Base-by-base conservation (phyloP, 2,329 filamentous ascomycete genomes). In the Colletotrichum lupini region DNA sequence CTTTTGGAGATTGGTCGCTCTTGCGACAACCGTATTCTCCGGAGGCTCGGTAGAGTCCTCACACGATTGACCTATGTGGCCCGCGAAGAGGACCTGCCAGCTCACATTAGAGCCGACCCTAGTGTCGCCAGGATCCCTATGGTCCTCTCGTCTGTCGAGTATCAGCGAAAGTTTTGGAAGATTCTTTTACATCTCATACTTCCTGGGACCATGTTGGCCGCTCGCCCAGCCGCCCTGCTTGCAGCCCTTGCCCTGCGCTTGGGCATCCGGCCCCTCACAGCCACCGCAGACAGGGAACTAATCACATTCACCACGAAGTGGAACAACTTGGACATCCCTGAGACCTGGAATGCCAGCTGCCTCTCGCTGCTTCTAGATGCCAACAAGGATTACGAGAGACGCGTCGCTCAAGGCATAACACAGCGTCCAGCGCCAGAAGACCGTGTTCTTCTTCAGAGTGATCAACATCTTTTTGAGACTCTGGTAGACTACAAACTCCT, bases 1-100 rank as follows among this genome's bases (percentile, higher is more conserved):
- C 81, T 89, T 12, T 80, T 89, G 1, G 87, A 89, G 68, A 87
- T 89, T 71, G 85, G 85, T 8, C 81, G 87, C 14, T 88, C 86
- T 0, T 89, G 87, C 76, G 83, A 89, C 63, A 80, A 83, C 62
- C 80, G 79, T 3, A 85, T 88, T 61, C 81, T 89, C 1, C 83
- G 83, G 14, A 83, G 87, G 0, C 80, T 89, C 1, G 85, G 87
- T 8, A 82, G 81, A 35, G 82, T 87, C 5, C 79, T 89, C 12
- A 87, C 86, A 0, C 83, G 82, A 5, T 76, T 89, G 5, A 85
- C 83, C 1, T 87, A 85, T 73, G 83, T 85, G 7, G 76, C 80
- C 30, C 81, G 81, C 2, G 77, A 80, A 35, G 79, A 80, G 1
- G 82, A 85, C 5, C 78, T 88, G 26, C 86, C 87, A 0, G 80